phyloP scores from a whole-genome alignment of 306 rosid genomes.

The Canavalia gladiata region DNA sequence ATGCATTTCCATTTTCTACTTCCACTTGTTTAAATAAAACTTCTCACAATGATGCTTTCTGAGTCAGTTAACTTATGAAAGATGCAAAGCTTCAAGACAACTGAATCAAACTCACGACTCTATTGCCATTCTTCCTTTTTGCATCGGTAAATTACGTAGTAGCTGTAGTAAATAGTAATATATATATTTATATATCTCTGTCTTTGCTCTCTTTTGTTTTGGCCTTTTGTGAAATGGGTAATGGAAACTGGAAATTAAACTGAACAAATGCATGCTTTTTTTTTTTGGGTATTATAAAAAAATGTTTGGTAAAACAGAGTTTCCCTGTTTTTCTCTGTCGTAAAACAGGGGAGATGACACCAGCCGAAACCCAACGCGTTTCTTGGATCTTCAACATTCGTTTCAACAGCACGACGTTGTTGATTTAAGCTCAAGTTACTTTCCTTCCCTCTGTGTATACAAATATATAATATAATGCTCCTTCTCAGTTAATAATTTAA shows the following conservation, averaged over 20 bases:
- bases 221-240: not conserved
- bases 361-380: conserved; percentile 60
- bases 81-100: conserved; percentile 79
- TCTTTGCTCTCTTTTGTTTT: not conserved
- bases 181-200: not conserved
- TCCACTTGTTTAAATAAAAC: conserved; percentile 19
- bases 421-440: conserved; percentile 84
- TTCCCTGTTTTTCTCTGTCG: conserved; percentile 48
- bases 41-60: not conserved
- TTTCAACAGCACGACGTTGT: conserved; percentile 74
- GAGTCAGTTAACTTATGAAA: conserved; percentile 1
- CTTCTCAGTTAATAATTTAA: not conserved
- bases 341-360: conserved; percentile 78
- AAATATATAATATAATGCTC: conserved; percentile 3
- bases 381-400: conserved; percentile 74
- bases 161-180: not conserved
- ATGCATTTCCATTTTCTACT: conserved; percentile 26
- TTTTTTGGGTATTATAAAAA: not conserved
- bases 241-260: not conserved
- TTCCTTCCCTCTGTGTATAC: conserved; percentile 19
- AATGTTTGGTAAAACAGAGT: conserved; percentile 38
- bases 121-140: conserved; percentile 64
- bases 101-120: conserved; percentile 61
- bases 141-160: conserved; percentile 51
- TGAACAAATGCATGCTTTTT: not conserved